Evolutionary conservation across 2,329 filamentous ascomycete species (phyloP).

Genomic region (Fusarium sp.): DNA sequence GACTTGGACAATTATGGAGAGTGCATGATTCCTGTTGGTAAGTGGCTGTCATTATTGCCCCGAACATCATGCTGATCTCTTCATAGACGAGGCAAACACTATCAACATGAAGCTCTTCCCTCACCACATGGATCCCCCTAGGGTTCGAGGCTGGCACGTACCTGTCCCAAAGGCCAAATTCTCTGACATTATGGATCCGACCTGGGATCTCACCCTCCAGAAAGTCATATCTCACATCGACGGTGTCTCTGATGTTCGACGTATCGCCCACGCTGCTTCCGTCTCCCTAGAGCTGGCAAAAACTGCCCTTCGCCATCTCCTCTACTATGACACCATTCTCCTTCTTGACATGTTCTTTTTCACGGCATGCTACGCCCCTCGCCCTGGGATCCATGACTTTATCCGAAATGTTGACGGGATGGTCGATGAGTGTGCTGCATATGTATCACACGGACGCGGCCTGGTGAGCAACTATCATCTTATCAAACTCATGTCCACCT

Average conservation of each 20-base stretch:
- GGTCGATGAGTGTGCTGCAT: conserved; percentile 87
- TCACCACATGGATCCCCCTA: conserved; percentile 76
- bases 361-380: conserved; percentile 86
- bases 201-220: conserved; percentile 79
- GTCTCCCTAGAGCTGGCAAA: conserved; percentile 87
- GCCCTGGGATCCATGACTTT: conserved; percentile 79
- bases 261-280: conserved; percentile 84
- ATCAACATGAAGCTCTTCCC: conserved; percentile 97
- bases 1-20: conserved; percentile 97
- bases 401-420: conserved; percentile 75
- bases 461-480: conserved; percentile 69
- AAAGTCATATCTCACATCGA: conserved; percentile 88
- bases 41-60: neutral
- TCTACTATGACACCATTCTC: conserved; percentile 91
- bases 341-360: conserved; percentile 97
- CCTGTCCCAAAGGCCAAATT: conserved; percentile 78
- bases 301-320: conserved; percentile 84
- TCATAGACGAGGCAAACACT: conserved; percentile 84
- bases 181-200: conserved; percentile 68
- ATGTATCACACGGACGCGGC: conserved; percentile 68
- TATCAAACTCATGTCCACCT: conserved; percentile 83
- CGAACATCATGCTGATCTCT: neutral
- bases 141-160: conserved; percentile 88
- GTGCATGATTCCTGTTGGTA: conserved; percentile 97
- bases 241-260: conserved; percentile 86